Base-by-base conservation (phyloP, 2,329 filamentous ascomycete species). In the Nigrospora osmanthi region DNA sequence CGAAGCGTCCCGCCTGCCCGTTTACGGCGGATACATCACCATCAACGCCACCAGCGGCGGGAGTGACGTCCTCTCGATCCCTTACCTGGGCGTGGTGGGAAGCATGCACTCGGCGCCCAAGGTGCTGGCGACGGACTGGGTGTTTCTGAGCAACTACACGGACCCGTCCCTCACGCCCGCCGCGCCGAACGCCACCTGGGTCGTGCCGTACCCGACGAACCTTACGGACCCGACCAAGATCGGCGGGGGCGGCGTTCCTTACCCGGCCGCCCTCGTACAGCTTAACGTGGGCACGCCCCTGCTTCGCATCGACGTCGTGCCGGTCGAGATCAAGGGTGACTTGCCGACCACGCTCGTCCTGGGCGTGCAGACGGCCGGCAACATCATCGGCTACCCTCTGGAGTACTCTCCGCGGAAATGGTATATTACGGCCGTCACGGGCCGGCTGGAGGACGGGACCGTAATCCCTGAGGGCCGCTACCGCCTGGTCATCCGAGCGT, bases 1-100 rank as follows among this genome's bases (percentile, higher is more conserved):
- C 3, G 57, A 70, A 37, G 56, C 60, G 19, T 49, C 57, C n/a
- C 68, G 65, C 30, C 58, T 74, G 17, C 69, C 71, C 3, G 65
- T 74, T 19, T 75, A 72, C 55, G 71, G 68, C 10, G 72, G 72
- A 28, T 73, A 70, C 57, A 61, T 74, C 44, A 59, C 66, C 40
- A 58, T 75, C 46, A 70, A 67, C 50, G 66, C 66, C 39, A 66
- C 63, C 32, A 68, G 71, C 49, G 64, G 66, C 33, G 60, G 58
- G 35, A 58, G 53, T 46, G 23, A 28, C 23, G 23, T 7, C 5
- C 52, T 60, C 37, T 58, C 53, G 54, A 52, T 62, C 9, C 65
- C 59, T 23, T 62, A 63, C 52, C 57, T 61, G 54, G 58, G 58
- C 10, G 58, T 52, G 9, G 58, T 50, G 6, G 59, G 60, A 5